Evolutionary conservation across 108 stramenopile genomes (phyloP), one percentile per base, ranked within the genome.

Genomic region (Ochromonas danica): DNA sequence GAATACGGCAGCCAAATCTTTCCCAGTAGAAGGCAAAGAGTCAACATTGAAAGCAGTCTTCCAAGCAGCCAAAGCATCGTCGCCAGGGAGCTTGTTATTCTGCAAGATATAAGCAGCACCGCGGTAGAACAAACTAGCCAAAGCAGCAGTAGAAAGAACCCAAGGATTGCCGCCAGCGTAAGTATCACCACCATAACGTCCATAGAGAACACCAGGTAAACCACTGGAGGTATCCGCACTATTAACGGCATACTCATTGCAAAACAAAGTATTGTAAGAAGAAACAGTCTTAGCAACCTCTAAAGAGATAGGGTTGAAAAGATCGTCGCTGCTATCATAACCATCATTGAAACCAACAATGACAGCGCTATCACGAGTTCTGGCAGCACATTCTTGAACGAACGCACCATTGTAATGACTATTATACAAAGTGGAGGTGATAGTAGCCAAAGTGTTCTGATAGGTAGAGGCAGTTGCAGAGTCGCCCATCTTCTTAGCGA

Each of bases 291-390:
- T 30, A 3, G 72, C 72, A 25, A 75, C 72, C 31, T 75, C 72
- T 31, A 30, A 14, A 38, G 40, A 42, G 6, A 33, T 57, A 10
- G 72, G 72, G 40, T 39, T 10, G 40, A 57, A 75, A 6, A 75
- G 6, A 25, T 60, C 25, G 41, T 75, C 72, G 10, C 14, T 35
- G 3, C 3, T 10, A 42, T 75, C 72, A 41, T 75, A 75, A 25
- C 40, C 72, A 27, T 45, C 72, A 36, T 75, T 75, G 72, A 75
- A 75, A 75, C 72, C 72, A 27, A 75, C 72, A 75, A 75, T 75
- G 17, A 75, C 72, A 10, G 72, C 72, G 38, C 14, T 35, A 36
- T 75, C 72, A 38, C 25, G 25, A 6, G 72, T 75, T 6, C 72
- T 6, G 17, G 72, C 14, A 75, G 31, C 31, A 33, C 51, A 45